Conservation (phyloP, 2,329 filamentous ascomycete genomes). For the Blumeria hordei region DNA sequence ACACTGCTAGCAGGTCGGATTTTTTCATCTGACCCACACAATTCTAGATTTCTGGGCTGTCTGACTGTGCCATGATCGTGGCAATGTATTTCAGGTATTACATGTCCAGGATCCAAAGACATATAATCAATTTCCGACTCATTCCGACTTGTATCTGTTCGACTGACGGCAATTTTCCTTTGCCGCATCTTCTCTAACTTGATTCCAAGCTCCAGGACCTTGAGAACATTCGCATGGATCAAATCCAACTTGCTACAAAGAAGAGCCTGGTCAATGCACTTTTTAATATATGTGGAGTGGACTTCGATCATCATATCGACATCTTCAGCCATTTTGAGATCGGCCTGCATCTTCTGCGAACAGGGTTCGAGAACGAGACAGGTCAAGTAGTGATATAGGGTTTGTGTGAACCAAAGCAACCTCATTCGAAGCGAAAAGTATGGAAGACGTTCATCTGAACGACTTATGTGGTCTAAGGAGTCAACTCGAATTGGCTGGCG, state of each 20-base stretch:
- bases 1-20: too few relatives aligned
- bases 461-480: slow-evolving; percentile 17
- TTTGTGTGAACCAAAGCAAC: slow-evolving; percentile 56
- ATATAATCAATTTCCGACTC: too few relatives aligned
- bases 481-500: slow-evolving; percentile 23
- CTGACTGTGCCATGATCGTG: too few relatives aligned
- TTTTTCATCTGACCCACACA: too few relatives aligned
- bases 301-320: slow-evolving; percentile 59
- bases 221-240: slow-evolving; percentile 49
- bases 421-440: slow-evolving; percentile 40
- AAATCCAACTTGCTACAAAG: slow-evolving; percentile 43
- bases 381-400: slow-evolving; percentile 51
- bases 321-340: slow-evolving; percentile 37
- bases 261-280: slow-evolving; percentile 42
- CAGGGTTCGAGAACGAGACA: slow-evolving; percentile 44
- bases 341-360: slow-evolving; percentile 27
- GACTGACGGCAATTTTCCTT: slow-evolving; percentile 9
- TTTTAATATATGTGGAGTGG: slow-evolving; percentile 38
- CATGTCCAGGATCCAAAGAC: too few relatives aligned
- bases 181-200: slow-evolving; percentile 37
- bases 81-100: too few relatives aligned
- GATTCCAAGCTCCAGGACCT: slow-evolving; percentile 51
- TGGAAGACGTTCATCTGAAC: slow-evolving; percentile 20
- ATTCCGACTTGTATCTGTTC: too few relatives aligned
- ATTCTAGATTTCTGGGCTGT: too few relatives aligned